These are phyloP conservation scores for Eimeria brunetti DNA, from an alignment of 169 alveolate genomes.

Conservation along the genomic window DNA sequence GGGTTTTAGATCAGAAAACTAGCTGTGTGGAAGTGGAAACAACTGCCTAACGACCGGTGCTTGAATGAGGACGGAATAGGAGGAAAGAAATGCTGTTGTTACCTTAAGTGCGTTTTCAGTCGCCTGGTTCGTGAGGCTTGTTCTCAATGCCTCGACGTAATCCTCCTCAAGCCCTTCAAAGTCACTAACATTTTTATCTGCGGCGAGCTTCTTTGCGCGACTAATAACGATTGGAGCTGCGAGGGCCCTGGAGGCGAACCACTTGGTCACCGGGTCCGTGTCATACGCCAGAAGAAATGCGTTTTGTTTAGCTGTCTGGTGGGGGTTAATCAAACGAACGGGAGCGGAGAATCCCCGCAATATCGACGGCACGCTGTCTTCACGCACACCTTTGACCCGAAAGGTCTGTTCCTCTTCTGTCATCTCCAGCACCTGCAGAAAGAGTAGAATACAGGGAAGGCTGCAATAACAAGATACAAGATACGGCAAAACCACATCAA, in stretches of 20 bases:
- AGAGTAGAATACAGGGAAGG: neutral
- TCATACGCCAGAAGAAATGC: slow-evolving; percentile 92
- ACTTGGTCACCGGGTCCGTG: slow-evolving; percentile 87
- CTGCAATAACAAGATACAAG: neutral
- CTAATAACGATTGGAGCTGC: slow-evolving; percentile 13
- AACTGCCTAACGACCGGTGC: neutral
- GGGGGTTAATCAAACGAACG: slow-evolving; percentile 88
- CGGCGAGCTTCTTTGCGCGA: neutral
- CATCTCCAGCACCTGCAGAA: slow-evolving; percentile 85
- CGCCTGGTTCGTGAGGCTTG: slow-evolving; percentile 12
- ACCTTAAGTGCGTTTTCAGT: slow-evolving; percentile 63
- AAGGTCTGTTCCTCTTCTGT: slow-evolving; percentile 89
- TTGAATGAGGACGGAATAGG: neutral
- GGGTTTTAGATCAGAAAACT: neutral
- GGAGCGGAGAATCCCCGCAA: slow-evolving; percentile 96
- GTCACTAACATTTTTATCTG: neutral
- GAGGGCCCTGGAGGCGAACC: slow-evolving; percentile 79
- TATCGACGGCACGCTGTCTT: slow-evolving; percentile 91
- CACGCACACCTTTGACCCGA: slow-evolving; percentile 84
- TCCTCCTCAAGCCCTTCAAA: slow-evolving; percentile 64
- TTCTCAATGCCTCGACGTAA: slow-evolving; percentile 37
- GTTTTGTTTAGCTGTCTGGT: slow-evolving; percentile 90
- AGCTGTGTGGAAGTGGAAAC: neutral
- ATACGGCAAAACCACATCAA: too few relatives aligned
- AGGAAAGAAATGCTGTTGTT: neutral